Evolutionary conservation across 2,329 filamentous ascomycete species (phyloP).

Genomic region (Calonectria crousiana): DNA sequence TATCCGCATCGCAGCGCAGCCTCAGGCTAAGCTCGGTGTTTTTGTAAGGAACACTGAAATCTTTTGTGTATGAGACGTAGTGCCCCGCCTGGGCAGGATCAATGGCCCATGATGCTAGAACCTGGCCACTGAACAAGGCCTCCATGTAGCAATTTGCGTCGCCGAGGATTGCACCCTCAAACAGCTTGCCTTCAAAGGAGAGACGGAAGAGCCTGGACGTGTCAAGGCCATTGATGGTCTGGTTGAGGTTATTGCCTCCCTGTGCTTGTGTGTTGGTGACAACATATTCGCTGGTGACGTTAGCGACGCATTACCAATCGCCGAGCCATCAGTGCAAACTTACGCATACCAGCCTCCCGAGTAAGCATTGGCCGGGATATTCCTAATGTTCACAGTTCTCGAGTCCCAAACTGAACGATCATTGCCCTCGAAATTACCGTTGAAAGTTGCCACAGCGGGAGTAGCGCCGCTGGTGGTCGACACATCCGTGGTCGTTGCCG

Average conservation of each 20-base stretch:
- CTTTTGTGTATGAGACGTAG: neutral
- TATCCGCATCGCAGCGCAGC: slow-evolving; percentile 9
- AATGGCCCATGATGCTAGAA: neutral
- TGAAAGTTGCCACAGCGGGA: neutral
- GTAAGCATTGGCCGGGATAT: neutral
- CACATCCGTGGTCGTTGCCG: neutral
- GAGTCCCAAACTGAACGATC: slow-evolving; percentile 9
- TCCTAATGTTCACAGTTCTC: slow-evolving; percentile 5
- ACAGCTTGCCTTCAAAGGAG: neutral
- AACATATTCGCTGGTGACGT: neutral
- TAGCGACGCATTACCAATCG: neutral
- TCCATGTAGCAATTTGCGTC: neutral
- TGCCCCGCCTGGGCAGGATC: neutral
- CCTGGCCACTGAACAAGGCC: neutral
- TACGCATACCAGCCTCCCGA: slow-evolving; percentile 20
- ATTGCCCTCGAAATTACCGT: slow-evolving; percentile 16
- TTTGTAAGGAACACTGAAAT: neutral
- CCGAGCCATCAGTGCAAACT: neutral
- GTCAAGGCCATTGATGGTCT: slow-evolving; percentile 23
- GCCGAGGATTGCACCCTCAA: neutral
- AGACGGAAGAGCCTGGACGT: slow-evolving; percentile 2
- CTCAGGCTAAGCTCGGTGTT: slow-evolving; percentile 11
- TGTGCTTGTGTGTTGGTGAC: neutral
- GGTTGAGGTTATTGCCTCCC: slow-evolving; percentile 22
- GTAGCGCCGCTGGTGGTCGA: neutral